A percentile compares a stretch with the other conserved stretches of the same genome.
Conservation (phyloP, 2,329 filamentous ascomycete species). For the Nemania serpens region DNA sequence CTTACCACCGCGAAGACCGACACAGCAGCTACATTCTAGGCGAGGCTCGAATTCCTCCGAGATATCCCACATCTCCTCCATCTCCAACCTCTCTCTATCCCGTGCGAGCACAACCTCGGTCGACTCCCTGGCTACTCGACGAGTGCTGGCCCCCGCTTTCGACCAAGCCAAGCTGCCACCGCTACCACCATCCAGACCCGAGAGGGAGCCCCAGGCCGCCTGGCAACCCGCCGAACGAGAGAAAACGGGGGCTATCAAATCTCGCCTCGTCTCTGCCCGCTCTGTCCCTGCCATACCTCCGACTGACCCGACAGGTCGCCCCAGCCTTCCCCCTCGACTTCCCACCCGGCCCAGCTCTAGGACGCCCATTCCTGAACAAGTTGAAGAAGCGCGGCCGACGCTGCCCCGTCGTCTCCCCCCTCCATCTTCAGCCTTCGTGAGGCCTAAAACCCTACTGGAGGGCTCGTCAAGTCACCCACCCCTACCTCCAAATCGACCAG, state of each 20-base stretch:
- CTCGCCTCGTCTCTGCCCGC: constrained; percentile 39
- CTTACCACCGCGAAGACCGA: constrained; percentile 55
- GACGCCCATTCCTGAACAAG: constrained; percentile 36
- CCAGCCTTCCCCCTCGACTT: constrained; percentile 54
- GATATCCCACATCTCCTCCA: constrained; percentile 56
- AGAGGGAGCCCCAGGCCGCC: constrained; percentile 54
- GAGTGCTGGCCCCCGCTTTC: constrained; percentile 61
- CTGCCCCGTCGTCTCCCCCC: constrained; percentile 49
- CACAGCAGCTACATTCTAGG: constrained; percentile 50
- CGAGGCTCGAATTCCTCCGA: constrained; percentile 64
- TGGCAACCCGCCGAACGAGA: constrained; percentile 43
- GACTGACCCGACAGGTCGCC: constrained; percentile 42
- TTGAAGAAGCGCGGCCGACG: constrained; percentile 32
- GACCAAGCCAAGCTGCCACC: constrained; percentile 62
- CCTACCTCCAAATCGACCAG: constrained; percentile 37
- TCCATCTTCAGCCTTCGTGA: constrained; percentile 41
- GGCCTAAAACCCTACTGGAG: constrained; percentile 38
- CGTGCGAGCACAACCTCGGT: constrained; percentile 53
- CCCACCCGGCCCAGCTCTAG: constrained; percentile 53
- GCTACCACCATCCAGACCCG: constrained; percentile 59
- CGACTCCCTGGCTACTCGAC: constrained; percentile 43
- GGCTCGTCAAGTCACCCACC: constrained; percentile 29
- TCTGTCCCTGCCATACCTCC: constrained; percentile 42
- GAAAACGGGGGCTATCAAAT: constrained; percentile 35
- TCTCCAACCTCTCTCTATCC: constrained; percentile 59